These are phyloP conservation scores for Stromatinia cepivora DNA, from an alignment of 2,329 filamentous ascomycete species.

Conservation along the genomic window DNA sequence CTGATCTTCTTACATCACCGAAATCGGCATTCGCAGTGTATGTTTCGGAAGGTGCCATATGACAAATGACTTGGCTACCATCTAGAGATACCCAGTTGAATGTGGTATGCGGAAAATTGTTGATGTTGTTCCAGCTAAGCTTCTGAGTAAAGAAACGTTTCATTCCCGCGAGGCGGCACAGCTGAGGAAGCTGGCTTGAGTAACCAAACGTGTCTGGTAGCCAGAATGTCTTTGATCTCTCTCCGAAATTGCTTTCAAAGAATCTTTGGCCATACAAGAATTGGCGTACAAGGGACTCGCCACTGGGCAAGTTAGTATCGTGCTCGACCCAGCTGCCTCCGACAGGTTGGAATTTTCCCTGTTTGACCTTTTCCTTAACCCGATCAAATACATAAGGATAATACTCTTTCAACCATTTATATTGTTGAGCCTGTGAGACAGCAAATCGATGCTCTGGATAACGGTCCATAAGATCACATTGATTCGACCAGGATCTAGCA, in stretches of 20 bases:
- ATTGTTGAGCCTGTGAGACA: constrained; percentile 93
- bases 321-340: constrained; percentile 99
- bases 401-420: constrained; percentile 90
- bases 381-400: constrained; percentile 89
- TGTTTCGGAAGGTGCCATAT: constrained; percentile 94
- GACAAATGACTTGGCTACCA: constrained; percentile 93
- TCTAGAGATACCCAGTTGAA: constrained; percentile 98
- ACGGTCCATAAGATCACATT: constrained; percentile 91
- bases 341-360: constrained; percentile 90
- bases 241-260: constrained; percentile 90
- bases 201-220: constrained; percentile 98
- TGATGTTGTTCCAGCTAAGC: constrained; percentile 99
- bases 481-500: constrained; percentile 92
- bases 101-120: constrained; percentile 96
- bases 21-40: constrained; percentile 95
- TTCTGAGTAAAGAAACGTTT: constrained; percentile 96
- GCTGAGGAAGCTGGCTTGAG: constrained; percentile 88
- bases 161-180: constrained; percentile 95
- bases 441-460: constrained; percentile 94
- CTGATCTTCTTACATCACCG: constrained; percentile 86
- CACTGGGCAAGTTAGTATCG: constrained; percentile 95
- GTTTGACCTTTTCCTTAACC: constrained; percentile 86
- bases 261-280: constrained; percentile 95
- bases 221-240: constrained; percentile 91
- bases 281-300: constrained; percentile 89